These are phyloP conservation scores for Peronospora farinosa DNA, from an alignment of 352 stramenopile species.

Conservation along the genomic window DNA sequence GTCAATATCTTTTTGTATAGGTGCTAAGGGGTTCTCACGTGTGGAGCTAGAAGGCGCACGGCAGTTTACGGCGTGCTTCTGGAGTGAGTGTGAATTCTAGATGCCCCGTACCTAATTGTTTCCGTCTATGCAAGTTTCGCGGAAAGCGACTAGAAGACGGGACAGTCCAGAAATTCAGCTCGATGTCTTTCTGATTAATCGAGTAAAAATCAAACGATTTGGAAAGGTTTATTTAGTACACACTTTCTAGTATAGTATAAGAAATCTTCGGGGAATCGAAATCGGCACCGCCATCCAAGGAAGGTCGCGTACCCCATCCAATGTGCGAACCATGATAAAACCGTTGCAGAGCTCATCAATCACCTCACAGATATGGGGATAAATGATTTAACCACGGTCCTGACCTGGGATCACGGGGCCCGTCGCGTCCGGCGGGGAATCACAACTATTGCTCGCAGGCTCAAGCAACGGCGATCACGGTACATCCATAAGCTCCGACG, in stretches of 20 bases:
- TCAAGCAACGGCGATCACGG: no score
- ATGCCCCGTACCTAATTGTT: neutral
- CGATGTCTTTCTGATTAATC: neutral
- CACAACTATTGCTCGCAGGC: no score
- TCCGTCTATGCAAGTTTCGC: constrained; percentile 12
- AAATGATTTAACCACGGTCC: no score
- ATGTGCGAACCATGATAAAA: no score
- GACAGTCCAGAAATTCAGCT: constrained; percentile 18
- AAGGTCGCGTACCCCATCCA: no score
- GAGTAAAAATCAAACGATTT: neutral
- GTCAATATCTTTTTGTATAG: constrained; percentile 22
- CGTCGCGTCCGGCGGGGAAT: no score
- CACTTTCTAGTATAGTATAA: neutral
- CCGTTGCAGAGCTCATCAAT: no score
- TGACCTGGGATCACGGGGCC: no score
- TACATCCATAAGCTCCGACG: no score
- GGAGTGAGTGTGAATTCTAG: neutral
- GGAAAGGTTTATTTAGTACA: neutral
- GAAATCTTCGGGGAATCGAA: no score
- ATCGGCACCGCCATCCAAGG: no score
- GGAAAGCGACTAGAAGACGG: constrained; percentile 14
- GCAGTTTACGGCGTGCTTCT: constrained; percentile 4
- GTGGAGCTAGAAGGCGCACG: constrained; percentile 4
- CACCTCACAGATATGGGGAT: no score
- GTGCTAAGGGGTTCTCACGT: neutral